Percentiles rank a stretch among this genome's conserved stretches.
Evolutionary conservation across 495 filamentous ascomycete genomes (phyloP).

Genomic region (Penicillium diatomitis): DNA sequence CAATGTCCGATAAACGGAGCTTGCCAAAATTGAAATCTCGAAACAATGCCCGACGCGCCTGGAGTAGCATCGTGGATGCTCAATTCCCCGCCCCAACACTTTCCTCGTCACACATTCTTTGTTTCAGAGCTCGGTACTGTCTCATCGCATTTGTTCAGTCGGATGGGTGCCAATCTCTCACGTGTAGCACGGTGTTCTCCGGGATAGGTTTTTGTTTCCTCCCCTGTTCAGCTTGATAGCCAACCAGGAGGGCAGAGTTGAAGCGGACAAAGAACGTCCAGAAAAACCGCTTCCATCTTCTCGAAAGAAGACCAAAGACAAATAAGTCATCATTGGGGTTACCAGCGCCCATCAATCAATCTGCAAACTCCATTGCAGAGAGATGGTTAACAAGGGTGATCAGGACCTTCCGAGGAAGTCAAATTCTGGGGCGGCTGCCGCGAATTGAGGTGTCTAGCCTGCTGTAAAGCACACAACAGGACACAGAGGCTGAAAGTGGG

Average conservation of each 20-base stretch:
- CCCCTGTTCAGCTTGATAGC: conserved; percentile 32
- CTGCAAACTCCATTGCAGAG: conserved; percentile 43
- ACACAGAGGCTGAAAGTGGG: conserved; percentile 29
- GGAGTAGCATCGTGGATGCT: no score
- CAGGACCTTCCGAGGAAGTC: conserved; percentile 38
- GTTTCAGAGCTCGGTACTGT: neutral
- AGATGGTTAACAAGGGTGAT: conserved; percentile 72
- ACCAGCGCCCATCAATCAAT: conserved; percentile 62
- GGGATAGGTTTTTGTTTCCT: conserved; percentile 87
- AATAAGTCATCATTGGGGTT: conserved; percentile 17
- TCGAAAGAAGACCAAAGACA: conserved; percentile 22
- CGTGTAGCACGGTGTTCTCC: conserved; percentile 70
- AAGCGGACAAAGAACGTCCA: conserved; percentile 77
- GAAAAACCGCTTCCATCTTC: conserved; percentile 64
- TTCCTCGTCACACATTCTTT: no score
- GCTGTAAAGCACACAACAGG: conserved; percentile 21
- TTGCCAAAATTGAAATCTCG: no score
- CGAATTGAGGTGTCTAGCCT: conserved; percentile 36
- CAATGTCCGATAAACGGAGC: no score
- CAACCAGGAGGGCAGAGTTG: conserved; percentile 46
- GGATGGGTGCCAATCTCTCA: conserved; percentile 37
- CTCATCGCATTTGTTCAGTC: neutral
- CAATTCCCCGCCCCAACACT: no score
- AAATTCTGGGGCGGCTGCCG: conserved; percentile 38
- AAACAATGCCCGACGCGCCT: no score